Conservation (phyloP, 257 asterid genomes). For the Lavandula angustifolia region DNA sequence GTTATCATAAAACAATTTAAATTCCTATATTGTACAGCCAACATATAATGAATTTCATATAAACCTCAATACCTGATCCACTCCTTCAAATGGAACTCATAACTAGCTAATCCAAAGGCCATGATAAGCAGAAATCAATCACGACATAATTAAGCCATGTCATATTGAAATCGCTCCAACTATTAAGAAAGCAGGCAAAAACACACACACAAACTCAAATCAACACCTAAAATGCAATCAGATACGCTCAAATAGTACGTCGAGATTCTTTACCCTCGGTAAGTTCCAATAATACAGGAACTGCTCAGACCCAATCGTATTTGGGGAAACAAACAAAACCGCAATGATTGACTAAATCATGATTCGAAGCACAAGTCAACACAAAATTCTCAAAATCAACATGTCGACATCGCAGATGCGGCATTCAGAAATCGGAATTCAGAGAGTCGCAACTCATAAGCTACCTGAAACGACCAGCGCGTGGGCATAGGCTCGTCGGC, state of each 20-base stretch:
- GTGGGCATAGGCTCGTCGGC: conserved; percentile 86
- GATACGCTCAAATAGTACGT: background rate
- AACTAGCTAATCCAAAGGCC: conserved; percentile 4
- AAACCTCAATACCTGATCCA: conserved; percentile 24
- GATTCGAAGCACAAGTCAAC: conserved; percentile 21
- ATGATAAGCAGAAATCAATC: background rate
- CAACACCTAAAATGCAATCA: conserved; percentile 25
- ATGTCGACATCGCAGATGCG: too few species aligned
- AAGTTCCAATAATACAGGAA: conserved; percentile 17
- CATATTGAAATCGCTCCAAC: background rate
- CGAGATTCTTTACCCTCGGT: background rate
- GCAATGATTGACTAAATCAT: conserved; percentile 5
- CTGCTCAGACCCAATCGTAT: conserved; percentile 21
- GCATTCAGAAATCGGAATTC: conserved; percentile 7
- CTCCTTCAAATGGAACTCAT: conserved; percentile 18
- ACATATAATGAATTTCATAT: conserved; percentile 33
- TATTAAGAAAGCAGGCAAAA: background rate
- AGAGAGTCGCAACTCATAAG: background rate
- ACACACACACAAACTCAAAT: background rate
- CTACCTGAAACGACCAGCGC: conserved; percentile 93
- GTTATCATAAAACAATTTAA: conserved; percentile 80
- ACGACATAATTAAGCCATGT: background rate
- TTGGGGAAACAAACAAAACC: background rate
- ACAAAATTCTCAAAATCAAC: conserved; percentile 12
- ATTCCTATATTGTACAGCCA: conserved; percentile 61